A percentile compares a stretch with the other conserved stretches of the same genome.
Evolutionary conservation across 768 basidiomycete genomes (phyloP).

Genomic region (Tricholoma sp.): DNA sequence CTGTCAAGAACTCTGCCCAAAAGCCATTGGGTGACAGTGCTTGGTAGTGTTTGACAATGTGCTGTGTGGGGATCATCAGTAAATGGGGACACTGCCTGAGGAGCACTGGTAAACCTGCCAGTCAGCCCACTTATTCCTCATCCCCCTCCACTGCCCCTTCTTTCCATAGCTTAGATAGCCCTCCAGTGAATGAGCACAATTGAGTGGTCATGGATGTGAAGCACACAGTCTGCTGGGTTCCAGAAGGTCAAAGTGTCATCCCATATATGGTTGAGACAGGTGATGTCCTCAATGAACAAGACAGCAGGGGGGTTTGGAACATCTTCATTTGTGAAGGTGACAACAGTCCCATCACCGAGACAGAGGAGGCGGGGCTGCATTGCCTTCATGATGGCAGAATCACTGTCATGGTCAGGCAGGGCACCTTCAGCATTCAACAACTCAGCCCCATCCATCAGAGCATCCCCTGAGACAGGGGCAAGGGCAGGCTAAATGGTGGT

Average conservation of each 20-base stretch:
- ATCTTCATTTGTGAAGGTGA: neutral
- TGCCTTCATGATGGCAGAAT: neutral
- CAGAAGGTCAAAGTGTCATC: neutral
- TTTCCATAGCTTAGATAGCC: neutral
- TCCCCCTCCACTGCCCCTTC: neutral
- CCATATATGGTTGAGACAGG: neutral
- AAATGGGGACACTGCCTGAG: no score
- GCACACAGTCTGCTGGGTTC: neutral
- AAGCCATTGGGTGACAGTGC: no score
- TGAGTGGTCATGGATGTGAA: neutral
- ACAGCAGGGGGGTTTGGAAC: neutral
- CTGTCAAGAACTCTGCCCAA: no score
- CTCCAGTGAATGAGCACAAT: neutral
- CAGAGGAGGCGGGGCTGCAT: neutral
- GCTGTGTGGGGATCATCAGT: no score
- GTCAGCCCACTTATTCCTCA: neutral
- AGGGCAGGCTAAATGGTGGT: no score
- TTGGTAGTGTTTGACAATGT: no score
- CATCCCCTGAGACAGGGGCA: no score
- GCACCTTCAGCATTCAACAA: neutral
- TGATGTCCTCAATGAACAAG: neutral
- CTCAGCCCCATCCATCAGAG: no score
- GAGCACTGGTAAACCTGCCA: neutral
- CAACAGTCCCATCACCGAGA: neutral
- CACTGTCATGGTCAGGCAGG: neutral